Conservation (phyloP, 2,329 filamentous ascomycete species). For the Endocalyx cinctus region DNA sequence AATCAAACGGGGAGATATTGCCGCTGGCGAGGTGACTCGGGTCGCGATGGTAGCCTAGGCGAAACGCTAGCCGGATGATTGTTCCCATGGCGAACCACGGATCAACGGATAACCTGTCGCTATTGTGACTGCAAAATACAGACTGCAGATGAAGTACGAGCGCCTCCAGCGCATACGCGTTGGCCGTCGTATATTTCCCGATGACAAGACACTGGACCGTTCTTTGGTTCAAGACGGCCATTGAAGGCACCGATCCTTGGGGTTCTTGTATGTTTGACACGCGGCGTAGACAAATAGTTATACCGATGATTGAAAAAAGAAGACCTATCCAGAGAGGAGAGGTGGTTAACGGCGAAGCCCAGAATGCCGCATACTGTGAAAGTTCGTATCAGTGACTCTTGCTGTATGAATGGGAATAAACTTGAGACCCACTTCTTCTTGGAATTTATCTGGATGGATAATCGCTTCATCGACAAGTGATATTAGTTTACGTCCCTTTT, state of each 20-base stretch:
- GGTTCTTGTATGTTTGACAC: constrained; percentile 3
- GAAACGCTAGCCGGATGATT: constrained; percentile 32
- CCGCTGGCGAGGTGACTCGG: constrained; percentile 25
- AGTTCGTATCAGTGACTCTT: neutral
- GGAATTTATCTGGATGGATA: constrained; percentile 24
- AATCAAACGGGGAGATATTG: constrained; percentile 33
- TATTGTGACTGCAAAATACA: constrained; percentile 15
- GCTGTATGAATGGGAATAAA: neutral
- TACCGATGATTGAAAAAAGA: constrained; percentile 31
- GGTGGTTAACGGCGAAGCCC: constrained; percentile 25
- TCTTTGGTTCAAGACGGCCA: constrained; percentile 10
- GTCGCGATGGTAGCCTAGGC: constrained; percentile 40
- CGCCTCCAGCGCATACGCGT: constrained; percentile 32
- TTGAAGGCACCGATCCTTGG: constrained; percentile 8
- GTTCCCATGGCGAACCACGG: constrained; percentile 37
- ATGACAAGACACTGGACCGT: constrained; percentile 21
- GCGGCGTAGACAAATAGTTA: constrained; percentile 18
- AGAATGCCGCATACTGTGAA: constrained; percentile 33
- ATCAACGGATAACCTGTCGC: constrained; percentile 24
- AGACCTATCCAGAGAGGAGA: constrained; percentile 34
- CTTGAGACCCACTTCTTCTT: constrained; percentile 23
- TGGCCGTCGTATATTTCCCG: constrained; percentile 28
- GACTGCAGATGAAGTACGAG: constrained; percentile 31
- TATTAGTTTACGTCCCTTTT: too few species aligned
- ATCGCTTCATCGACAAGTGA: too few species aligned